These are phyloP conservation scores for Medicago arabica DNA, from an alignment of 306 rosid species.

Conservation along the genomic window DNA sequence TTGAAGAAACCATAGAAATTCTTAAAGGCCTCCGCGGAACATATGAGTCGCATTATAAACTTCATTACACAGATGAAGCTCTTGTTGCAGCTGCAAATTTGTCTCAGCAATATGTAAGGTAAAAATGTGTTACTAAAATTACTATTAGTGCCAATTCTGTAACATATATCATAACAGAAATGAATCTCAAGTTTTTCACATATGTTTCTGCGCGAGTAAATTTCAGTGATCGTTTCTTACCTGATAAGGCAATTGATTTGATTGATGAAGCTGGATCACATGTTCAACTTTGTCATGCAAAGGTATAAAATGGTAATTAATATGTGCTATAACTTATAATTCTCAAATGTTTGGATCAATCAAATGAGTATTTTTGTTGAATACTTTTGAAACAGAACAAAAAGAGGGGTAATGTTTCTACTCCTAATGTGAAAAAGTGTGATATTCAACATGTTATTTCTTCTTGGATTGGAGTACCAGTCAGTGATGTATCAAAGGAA, in stretches of 20 bases:
- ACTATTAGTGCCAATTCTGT: not conserved
- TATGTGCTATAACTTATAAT: not conserved
- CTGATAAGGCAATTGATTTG: constrained; percentile 45
- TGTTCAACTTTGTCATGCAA: constrained; percentile 29
- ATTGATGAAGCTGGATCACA: constrained; percentile 46
- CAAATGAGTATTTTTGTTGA: not conserved
- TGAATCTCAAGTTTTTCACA: not conserved
- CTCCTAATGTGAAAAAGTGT: constrained; percentile 6
- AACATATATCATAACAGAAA: not conserved
- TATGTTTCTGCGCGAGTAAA: not conserved
- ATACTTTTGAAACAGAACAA: constrained; percentile 1
- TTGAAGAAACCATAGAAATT: constrained; percentile 15
- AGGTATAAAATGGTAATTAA: constrained; percentile 14
- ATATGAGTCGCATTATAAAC: constrained; percentile 6
- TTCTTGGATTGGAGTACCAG: constrained; percentile 1
- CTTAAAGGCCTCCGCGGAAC: constrained; percentile 15
- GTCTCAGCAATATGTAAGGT: constrained; percentile 14
- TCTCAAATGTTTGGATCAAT: not conserved
- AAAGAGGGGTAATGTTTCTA: not conserved
- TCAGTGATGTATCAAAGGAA: constrained; percentile 4
- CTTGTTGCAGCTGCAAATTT: constrained; percentile 11
- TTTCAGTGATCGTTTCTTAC: constrained; percentile 38
- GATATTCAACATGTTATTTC: constrained; percentile 15
- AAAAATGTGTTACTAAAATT: not conserved
- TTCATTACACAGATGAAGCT: constrained; percentile 5